Percentiles rank a stretch among this genome's conserved stretches.
These are phyloP conservation scores for Diplodia sapinea DNA, from an alignment of 2,329 filamentous ascomycete genomes.

Conservation along the genomic window DNA sequence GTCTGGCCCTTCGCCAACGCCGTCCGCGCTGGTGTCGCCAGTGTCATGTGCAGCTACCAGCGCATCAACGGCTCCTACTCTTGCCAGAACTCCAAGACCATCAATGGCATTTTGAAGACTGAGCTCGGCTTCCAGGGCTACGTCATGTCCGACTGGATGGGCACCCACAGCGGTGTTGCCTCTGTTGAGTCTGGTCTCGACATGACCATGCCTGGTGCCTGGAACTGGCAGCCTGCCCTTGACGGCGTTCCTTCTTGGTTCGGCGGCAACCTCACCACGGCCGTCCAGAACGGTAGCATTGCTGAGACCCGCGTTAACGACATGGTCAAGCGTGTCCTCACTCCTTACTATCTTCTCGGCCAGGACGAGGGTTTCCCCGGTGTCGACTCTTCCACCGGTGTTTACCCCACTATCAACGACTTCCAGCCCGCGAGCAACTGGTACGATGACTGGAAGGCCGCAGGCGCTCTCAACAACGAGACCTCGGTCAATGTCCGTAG, in stretches of 20 bases:
- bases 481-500: constrained; percentile 41
- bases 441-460: constrained; percentile 32
- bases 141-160: constrained; percentile 37
- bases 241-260: constrained; percentile 51
- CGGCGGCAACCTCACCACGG: constrained; percentile 45
- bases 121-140: constrained; percentile 54
- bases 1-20: constrained; percentile 80
- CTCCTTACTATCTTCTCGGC: constrained; percentile 53
- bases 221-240: constrained; percentile 50
- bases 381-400: constrained; percentile 40
- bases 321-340: constrained; percentile 55
- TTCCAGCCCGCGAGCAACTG: constrained; percentile 32
- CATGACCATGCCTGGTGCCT: constrained; percentile 32
- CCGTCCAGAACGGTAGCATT: constrained; percentile 51
- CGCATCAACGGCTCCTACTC: constrained; percentile 47
- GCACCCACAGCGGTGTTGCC: constrained; percentile 39
- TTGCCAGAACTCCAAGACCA: constrained; percentile 53
- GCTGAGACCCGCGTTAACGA: constrained; percentile 51
- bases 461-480: constrained; percentile 33
- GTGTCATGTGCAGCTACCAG: constrained; percentile 57
- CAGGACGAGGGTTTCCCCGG: constrained; percentile 51
- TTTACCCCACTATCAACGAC: constrained; percentile 26
- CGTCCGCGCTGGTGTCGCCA: constrained; percentile 67
- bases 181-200: constrained; percentile 42
- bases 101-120: constrained; percentile 54